Percentiles rank a stretch among this genome's conserved stretches.
Conservation (phyloP, 2,329 filamentous ascomycete species). For the Penicillium sp. region DNA sequence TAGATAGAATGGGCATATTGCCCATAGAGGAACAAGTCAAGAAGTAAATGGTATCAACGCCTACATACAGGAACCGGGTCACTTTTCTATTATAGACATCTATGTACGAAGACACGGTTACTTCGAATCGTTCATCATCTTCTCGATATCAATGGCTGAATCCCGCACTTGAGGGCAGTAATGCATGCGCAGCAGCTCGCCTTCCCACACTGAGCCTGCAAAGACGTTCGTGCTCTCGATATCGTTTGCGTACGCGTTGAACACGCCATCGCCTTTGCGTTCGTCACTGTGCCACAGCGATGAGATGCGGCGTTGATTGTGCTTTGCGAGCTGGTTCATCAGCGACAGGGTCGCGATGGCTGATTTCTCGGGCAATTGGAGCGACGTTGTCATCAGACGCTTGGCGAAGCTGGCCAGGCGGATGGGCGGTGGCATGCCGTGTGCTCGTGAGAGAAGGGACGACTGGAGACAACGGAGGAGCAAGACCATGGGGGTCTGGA, state of each 20-base stretch:
- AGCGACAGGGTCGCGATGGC: conserved; percentile 75
- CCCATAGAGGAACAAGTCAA: background rate
- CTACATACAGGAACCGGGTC: background rate
- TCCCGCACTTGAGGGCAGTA: conserved; percentile 85
- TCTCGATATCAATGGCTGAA: conserved; percentile 67
- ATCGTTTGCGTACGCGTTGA: conserved; percentile 68
- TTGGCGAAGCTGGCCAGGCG: conserved; percentile 92
- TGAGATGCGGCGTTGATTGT: conserved; percentile 76
- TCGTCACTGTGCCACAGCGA: conserved; percentile 95
- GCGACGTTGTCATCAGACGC: conserved; percentile 74
- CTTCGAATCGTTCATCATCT: conserved; percentile 51
- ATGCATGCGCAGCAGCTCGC: conserved; percentile 78
- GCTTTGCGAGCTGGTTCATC: conserved; percentile 72
- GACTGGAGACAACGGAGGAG: conserved; percentile 82
- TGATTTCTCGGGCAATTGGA: conserved; percentile 91
- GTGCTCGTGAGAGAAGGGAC: conserved; percentile 74
- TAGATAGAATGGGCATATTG: background rate
- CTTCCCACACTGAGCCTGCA: conserved; percentile 88
- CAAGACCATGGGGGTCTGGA: conserved; percentile 90
- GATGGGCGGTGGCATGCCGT: conserved; percentile 71
- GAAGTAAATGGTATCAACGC: background rate
- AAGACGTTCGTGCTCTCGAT: conserved; percentile 89
- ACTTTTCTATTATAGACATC: conserved; percentile 7
- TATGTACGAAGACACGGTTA: conserved; percentile 19
- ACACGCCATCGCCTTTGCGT: conserved; percentile 83